phyloP scores from a whole-genome alignment of 345 rosid species.

The Citrus trifoliata region DNA sequence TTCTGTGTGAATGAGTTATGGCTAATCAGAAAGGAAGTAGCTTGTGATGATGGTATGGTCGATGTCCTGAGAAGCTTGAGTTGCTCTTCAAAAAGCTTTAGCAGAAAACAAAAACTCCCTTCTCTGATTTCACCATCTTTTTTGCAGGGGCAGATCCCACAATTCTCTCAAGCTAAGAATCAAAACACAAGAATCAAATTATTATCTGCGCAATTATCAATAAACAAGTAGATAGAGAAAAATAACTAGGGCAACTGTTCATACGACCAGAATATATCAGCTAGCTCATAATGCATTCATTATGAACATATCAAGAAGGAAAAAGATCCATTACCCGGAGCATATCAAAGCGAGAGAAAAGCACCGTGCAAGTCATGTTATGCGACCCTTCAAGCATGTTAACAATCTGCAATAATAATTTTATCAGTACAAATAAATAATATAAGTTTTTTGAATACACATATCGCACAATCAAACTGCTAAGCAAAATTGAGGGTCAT shows the following conservation, averaged over 20 bases:
- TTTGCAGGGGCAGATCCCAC: conserved; percentile 63
- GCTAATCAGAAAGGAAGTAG: not conserved
- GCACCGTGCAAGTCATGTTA: conserved; percentile 67
- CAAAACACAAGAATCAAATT: not conserved
- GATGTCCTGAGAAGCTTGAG: not conserved
- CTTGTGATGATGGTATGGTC: not conserved
- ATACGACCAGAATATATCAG: not conserved
- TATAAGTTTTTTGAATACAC: not conserved
- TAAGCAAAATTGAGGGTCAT: not conserved
- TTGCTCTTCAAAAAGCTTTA: conserved; percentile 13
- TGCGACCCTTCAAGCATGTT: conserved; percentile 80
- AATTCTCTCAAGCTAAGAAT: conserved; percentile 69
- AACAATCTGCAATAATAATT: conserved; percentile 52
- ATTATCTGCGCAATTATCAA: not conserved
- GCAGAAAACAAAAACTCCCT: conserved; percentile 62
- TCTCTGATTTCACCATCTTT: conserved; percentile 71
- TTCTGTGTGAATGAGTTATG: no score
- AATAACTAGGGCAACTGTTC: not conserved
- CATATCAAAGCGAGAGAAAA: conserved; percentile 69
- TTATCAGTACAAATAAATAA: not conserved
- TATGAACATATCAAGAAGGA: not conserved
- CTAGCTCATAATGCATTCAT: not conserved
- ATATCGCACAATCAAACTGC: not conserved
- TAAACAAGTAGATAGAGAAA: not conserved
- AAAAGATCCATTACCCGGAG: conserved; percentile 56